Base-by-base conservation (phyloP, 768 basidiomycete species). In the Lentinula guzmanii region DNA sequence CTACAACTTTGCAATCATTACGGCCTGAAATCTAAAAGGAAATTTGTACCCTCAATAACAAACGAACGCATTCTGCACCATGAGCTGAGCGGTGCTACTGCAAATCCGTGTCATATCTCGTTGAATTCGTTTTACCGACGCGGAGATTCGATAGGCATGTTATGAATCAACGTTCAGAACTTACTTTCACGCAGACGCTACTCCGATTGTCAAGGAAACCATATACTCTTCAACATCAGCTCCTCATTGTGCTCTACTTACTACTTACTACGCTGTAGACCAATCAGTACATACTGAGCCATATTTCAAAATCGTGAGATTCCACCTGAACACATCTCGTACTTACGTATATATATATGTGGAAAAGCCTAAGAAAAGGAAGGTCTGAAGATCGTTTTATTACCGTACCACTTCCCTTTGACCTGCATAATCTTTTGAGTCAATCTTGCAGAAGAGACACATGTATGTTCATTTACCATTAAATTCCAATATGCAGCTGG, bases 401-500 rank as follows among this genome's bases (percentile, higher is more conserved):
- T 70, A 41, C 82, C 83, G 64, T 75, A 84, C 83, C 83, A 82
- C 48, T 72, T 69, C 45, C 80, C 77, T 63, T 74, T 69, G 65
- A 79, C 62, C 70, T 74, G 52, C 33, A 51, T 7, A 52, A 4
- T 39, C 35, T 24, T 9, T 18, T 66, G 11, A 63, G 62, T 63
- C n/a, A 66, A 64, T 54, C 11, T 60, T 39, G 31, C 2, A 11
- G 3, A 16, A 35, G 31, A 45, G 8, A 58, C 28, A 63, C 18
- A 37, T 8, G 48, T 11, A 39, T 34, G 54, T 18, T 7, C 10
- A 61, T 72, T 68, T 67, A 86, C 87, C 87, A 89, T 90, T 58
- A 77, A 76, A 61, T 85, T 84, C 87, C 87, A 93, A 73, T 93
- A 93, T 9, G 79, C 85, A 71, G 77, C 80, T n/a, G 89, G 88